Evolutionary conservation across 768 basidiomycete genomes (phyloP).

Genomic region (Leccinum broughii): DNA sequence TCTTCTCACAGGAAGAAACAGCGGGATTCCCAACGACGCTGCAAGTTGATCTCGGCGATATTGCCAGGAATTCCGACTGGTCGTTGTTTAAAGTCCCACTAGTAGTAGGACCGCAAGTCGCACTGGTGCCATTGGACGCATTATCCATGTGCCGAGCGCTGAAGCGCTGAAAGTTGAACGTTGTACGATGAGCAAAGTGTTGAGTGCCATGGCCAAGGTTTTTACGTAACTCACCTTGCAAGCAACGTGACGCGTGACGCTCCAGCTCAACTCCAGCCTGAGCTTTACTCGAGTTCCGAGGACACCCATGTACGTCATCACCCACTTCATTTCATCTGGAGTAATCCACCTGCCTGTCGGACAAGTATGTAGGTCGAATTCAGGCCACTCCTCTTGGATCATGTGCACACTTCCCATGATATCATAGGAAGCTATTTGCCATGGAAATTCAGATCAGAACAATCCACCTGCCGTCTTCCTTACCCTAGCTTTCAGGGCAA

Average conservation of each 20-base stretch:
- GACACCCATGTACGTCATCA: constrained; percentile 5
- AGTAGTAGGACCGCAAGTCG: neutral
- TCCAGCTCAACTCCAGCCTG: neutral
- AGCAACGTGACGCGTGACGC: no score
- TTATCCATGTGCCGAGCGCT: neutral
- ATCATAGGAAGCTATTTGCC: neutral
- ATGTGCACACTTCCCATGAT: constrained; percentile 8
- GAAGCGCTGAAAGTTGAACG: neutral
- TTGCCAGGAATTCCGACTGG: neutral
- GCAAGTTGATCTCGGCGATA: neutral
- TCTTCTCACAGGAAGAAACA: neutral
- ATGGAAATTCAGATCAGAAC: constrained; percentile 4
- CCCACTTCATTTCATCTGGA: constrained; percentile 1
- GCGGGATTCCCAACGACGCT: neutral
- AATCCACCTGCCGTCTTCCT: neutral
- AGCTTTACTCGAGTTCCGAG: neutral
- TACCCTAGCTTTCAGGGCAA: neutral
- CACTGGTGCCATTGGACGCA: neutral
- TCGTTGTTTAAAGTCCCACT: neutral
- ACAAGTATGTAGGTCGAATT: constrained; percentile 4
- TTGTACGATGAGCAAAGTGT: neutral
- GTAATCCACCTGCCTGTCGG: constrained; percentile 3
- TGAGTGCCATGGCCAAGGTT: neutral
- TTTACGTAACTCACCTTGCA: neutral
- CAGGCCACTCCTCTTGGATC: constrained; percentile 6